Evolutionary conservation across 306 rosid species (phyloP).

Genomic region (Trifolium dubium): DNA sequence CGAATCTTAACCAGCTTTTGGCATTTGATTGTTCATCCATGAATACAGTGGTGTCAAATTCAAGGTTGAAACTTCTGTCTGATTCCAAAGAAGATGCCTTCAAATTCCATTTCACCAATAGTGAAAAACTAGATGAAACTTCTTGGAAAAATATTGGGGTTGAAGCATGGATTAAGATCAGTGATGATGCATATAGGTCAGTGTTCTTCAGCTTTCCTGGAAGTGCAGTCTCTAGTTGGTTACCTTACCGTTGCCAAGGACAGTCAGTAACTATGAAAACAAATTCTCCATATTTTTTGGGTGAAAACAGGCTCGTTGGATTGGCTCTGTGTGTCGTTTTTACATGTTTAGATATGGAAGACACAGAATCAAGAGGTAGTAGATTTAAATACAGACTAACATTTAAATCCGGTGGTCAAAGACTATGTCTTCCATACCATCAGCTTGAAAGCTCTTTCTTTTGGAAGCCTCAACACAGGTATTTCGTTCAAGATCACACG

Average conservation of each 20-base stretch:
- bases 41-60: conserved; percentile 14
- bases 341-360: no score
- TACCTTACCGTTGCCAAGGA: conserved; percentile 3
- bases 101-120: conserved; percentile 34
- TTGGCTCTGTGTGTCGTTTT: no score
- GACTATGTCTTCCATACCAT: no score
- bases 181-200: neutral
- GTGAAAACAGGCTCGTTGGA: neutral
- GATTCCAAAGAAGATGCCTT: neutral
- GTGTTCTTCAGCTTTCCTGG: conserved; percentile 38
- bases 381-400: no score
- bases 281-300: no score
- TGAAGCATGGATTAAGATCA: conserved; percentile 21
- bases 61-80: no score
- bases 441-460: no score
- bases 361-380: no score
- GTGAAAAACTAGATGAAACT: conserved; percentile 21
- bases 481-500: no score
- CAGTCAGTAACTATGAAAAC: conserved; percentile 22
- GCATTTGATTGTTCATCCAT: conserved; percentile 43
- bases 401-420: no score
- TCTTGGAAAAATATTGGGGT: neutral
- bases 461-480: no score
- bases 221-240: conserved; percentile 34
- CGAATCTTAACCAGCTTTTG: neutral